Percentiles rank a stretch among this genome's conserved stretches.
phyloP scores from a whole-genome alignment of 371 early-diverging fungal genomes.

The Apophysomyces trapeziformis region DNA sequence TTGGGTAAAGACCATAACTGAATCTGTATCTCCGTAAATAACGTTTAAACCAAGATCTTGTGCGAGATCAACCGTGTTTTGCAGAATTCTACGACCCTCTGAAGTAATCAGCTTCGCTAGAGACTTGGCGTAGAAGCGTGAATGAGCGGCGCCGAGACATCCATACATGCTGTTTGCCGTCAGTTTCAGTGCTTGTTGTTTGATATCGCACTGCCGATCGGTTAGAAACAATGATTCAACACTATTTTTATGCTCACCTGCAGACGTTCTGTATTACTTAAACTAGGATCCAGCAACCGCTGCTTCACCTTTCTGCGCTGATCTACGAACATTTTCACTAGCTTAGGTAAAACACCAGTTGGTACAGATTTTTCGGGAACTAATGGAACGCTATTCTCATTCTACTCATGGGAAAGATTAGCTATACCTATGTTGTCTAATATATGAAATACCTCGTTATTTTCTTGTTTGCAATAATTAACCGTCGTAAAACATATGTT shows the following conservation, averaged over 20 bases:
- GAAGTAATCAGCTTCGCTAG: constrained; percentile 96
- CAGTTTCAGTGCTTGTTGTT: constrained; percentile 96
- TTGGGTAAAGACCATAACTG: constrained; percentile 87
- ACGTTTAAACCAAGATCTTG: constrained; percentile 77
- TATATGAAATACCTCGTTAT: constrained; percentile 10
- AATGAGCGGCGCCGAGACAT: constrained; percentile 92
- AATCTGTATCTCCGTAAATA: constrained; percentile 99
- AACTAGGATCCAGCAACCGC: neutral
- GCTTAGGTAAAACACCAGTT: constrained; percentile 82
- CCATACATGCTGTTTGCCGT: constrained; percentile 99
- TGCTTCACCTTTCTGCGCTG: constrained; percentile 75
- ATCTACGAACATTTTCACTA: constrained; percentile 88
- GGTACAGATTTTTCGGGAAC: constrained; percentile 64
- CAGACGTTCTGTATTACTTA: constrained; percentile 5
- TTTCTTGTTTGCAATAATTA: constrained; percentile 23
- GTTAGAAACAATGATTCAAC: constrained; percentile 7
- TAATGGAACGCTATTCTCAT: constrained; percentile 54
- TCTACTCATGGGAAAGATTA: neutral
- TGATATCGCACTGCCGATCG: constrained; percentile 74
- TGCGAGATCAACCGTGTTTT: constrained; percentile 88
- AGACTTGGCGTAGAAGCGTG: constrained; percentile 95
- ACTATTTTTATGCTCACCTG: constrained; percentile 43
- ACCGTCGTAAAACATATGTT: constrained; percentile 99
- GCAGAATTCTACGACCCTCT: constrained; percentile 96
- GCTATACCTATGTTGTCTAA: neutral